Evolutionary conservation across 1,284 basidiomycete genomes (phyloP).

Genomic region (Boletus semigastroideus): DNA sequence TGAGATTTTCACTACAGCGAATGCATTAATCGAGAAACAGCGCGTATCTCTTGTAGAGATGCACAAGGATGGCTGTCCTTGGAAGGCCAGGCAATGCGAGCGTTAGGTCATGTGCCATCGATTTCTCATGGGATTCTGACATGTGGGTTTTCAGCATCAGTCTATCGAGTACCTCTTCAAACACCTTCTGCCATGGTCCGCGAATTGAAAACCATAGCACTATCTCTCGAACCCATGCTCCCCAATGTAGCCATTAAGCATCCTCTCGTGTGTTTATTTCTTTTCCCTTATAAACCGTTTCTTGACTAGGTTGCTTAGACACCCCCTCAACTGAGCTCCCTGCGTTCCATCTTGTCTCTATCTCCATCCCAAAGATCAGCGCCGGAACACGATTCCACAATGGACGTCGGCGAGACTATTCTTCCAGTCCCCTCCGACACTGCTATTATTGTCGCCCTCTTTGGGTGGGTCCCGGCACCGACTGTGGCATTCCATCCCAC

Average conservation of each 20-base stretch:
- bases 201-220: conserved; percentile 57
- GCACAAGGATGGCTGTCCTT: conserved; percentile 80
- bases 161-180: conserved; percentile 72
- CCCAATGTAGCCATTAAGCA: conserved; percentile 62
- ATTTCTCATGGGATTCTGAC: conserved; percentile 3
- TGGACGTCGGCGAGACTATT: conserved; percentile 11
- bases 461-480: conserved; percentile 65
- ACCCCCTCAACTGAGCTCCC: conserved; percentile 42
- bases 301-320: conserved; percentile 36
- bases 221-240: conserved; percentile 51
- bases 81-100: conserved; percentile 77
- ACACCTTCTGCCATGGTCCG: conserved; percentile 59
- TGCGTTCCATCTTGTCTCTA: conserved; percentile 40
- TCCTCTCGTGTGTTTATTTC: conserved; percentile 54
- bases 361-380: conserved; percentile 9
- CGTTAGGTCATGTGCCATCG: conserved; percentile 39
- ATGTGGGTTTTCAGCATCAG: conserved; percentile 47
- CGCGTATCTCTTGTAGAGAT: conserved; percentile 56
- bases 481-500: conserved; percentile 36
- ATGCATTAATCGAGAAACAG: conserved; percentile 70
- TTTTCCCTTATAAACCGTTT: background rate
- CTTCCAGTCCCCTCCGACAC: conserved; percentile 41
- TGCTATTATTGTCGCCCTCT: conserved; percentile 61
- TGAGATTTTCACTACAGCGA: conserved; percentile 44
- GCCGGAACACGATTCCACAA: conserved; percentile 8